Base-by-base conservation (phyloP, 371 early-diverging fungal genomes). In the Mucor circinelloides region DNA sequence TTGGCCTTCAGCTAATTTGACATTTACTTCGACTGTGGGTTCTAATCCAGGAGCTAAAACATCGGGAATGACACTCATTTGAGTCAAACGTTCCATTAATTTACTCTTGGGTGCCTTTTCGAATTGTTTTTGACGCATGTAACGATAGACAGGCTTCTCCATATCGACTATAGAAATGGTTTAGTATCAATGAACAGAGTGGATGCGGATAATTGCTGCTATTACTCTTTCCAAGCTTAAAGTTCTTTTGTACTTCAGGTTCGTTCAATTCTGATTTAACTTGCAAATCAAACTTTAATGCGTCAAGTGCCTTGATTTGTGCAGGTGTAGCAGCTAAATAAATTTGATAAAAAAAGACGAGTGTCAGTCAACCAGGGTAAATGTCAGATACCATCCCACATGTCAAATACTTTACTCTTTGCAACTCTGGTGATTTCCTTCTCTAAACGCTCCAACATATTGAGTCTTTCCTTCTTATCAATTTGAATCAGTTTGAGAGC, bases 61-160 rank as follows among this genome's bases (percentile, higher is more conserved):
- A 74, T 94, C 94, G 6, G 94, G 94, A 46, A 91, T 79, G 55
- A 94, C 90, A 67, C 77, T 89, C 94, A 94, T 94, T 75, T 92
- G 93, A 27, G 87, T 82, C 57, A 90, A 63, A 60, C 93, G 88
- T 76, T 93, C 89, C 85, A 88, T 78, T 74, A 93, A 75, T 54
- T 87, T 75, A 58, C 80, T 81, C 38, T 87, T 82, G 32, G 87
- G 89, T 70, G 83, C 82, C 23, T 87, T 86, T 56, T 80, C 78
- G 72, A 90, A 93, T 66, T 88, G 82, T 56, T 83, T 79, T 74
- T 90, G 80, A 69, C 80, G 76, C 84, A 93, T 76, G 72, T 89
- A 85, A 68, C 89, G 88, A 76, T 89, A 91, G 1, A 92, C 93
- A 27, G 93, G 88, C 64, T 82, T 84, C 38, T 78, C 72, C 85